A percentile compares a stretch with the other conserved stretches of the same genome.
Conservation (phyloP, 148 eudicot species). For the Heliosperma pusillum region DNA sequence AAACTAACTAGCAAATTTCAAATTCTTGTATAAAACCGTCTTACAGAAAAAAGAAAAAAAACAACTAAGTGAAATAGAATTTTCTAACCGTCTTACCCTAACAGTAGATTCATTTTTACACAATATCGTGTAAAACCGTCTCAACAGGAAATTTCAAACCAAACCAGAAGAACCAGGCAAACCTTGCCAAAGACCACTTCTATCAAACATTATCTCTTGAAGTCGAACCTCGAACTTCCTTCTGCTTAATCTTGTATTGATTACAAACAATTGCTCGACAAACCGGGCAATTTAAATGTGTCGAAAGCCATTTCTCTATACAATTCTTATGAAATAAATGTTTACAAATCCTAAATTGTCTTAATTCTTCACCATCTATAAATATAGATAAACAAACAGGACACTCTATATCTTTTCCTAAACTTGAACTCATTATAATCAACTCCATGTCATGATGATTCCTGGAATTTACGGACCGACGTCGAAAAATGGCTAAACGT, state of each 20-base stretch:
- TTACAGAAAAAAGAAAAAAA: no score
- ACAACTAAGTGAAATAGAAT: no score
- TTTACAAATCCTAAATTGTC: slow-evolving; percentile 22
- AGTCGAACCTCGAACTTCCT: neutral
- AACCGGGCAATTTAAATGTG: slow-evolving; percentile 28
- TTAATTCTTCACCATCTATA: slow-evolving; percentile 22
- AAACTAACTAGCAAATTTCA: no score
- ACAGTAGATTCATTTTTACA: no score
- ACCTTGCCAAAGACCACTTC: slow-evolving; percentile 33
- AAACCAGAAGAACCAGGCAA: slow-evolving; percentile 34
- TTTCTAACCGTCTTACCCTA: no score
- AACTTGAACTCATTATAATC: slow-evolving; percentile 4
- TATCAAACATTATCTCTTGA: slow-evolving; percentile 4
- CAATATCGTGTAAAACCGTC: no score
- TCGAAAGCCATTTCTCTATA: slow-evolving; percentile 30
- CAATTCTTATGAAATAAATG: slow-evolving; percentile 29
- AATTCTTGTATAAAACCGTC: no score
- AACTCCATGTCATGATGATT: slow-evolving; percentile 16
- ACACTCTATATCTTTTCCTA: slow-evolving; percentile 29
- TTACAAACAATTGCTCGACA: slow-evolving; percentile 23
- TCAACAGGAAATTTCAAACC: slow-evolving; percentile 1
- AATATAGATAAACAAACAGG: slow-evolving; percentile 29
- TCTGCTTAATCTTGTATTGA: slow-evolving; percentile 7
- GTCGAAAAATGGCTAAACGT: neutral
- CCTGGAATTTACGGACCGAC: neutral